phyloP scores from a whole-genome alignment of 257 asterid genomes.

The Lithospermum erythrorhizon region DNA sequence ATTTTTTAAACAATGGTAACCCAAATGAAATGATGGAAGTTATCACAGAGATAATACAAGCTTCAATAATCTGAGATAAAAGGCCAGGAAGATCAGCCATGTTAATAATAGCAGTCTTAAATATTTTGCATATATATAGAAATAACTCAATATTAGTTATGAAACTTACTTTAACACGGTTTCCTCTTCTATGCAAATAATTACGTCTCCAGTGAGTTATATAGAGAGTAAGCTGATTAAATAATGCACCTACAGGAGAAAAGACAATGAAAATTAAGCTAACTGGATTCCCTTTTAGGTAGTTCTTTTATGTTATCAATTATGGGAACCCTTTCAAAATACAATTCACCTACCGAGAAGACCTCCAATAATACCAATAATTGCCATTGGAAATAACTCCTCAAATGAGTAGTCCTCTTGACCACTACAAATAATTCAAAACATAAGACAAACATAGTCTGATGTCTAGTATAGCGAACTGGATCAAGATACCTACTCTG shows the following conservation, averaged over 20 bases:
- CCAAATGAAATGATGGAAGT: conserved; percentile 90
- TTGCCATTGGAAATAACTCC: conserved; percentile 95
- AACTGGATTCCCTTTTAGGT: conserved; percentile 4
- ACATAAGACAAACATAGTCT: conserved; percentile 22
- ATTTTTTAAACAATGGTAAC: conserved; percentile 72
- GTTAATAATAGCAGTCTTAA: not conserved
- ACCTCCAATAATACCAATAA: conserved; percentile 96
- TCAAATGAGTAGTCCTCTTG: conserved; percentile 96
- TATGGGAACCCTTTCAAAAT: conserved; percentile 7
- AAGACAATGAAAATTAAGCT: conserved; percentile 10
- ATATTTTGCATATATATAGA: not conserved
- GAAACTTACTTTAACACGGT: conserved; percentile 67
- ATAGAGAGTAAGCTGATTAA: conserved; percentile 84
- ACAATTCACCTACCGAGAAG: conserved; percentile 66
- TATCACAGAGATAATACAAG: conserved; percentile 70
- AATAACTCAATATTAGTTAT: conserved; percentile 7
- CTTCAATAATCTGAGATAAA: conserved; percentile 71
- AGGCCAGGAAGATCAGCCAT: conserved; percentile 12
- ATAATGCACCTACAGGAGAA: conserved; percentile 65
- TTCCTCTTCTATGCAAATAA: conserved; percentile 87
- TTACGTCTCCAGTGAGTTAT: conserved; percentile 84
- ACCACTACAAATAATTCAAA: conserved; percentile 55
- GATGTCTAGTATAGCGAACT: conserved; percentile 14
- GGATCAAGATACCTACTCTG: conserved; percentile 53
- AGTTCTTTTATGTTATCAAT: conserved; percentile 2